Base-by-base conservation (phyloP, 768 basidiomycete genomes). In the Leccinum imitatum region DNA sequence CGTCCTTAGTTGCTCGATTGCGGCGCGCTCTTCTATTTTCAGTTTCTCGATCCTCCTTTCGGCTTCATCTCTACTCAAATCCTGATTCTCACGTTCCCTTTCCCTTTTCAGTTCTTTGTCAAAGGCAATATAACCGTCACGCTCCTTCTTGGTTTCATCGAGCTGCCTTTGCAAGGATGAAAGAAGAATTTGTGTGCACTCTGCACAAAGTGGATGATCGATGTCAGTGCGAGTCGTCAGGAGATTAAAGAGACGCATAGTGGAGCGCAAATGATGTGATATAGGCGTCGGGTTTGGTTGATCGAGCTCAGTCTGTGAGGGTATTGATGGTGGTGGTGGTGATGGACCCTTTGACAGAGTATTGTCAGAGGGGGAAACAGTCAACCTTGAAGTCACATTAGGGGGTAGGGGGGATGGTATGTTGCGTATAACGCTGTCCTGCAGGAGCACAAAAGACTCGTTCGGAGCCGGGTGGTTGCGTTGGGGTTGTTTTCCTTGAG, bases 191-290 rank as follows among this genome's bases (percentile, higher is more conserved):
- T 91, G 87, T 3, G 95, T 93, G 74, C 97, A 99, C 68, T 98
- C 96, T 0, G 90, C 86, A 73, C 97, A 99, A 8, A 99, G 81
- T 6, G 97, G 97, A 71, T 98, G 95, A 71, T 95, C 93, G 48
- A 95, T 84, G 33, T 90, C 89, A 55, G 89, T 87, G 47, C 87
- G 80, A 58, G 87, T 83, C 13, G 91, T 90, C 48, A 93, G 79
- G 31, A 92, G 72, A 71, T 89, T 90, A 71, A 91, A 88, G 41
- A 94, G 79, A 19, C 85, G 85, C 61, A 82, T 81, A 51, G 89
- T 87, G 37, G 90, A 90, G 58, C 87, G 86, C 59, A 93, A 77
- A 68, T 90, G 89, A 73, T 89, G 86, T 44, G 90, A 89, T 62
- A 91, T 78, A 35, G 91, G 87, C 23, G 90, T 86, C 50, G 89